Conservation (phyloP, 805 yeast genomes). For the Sugiyamaella boreocaroliniensis region DNA sequence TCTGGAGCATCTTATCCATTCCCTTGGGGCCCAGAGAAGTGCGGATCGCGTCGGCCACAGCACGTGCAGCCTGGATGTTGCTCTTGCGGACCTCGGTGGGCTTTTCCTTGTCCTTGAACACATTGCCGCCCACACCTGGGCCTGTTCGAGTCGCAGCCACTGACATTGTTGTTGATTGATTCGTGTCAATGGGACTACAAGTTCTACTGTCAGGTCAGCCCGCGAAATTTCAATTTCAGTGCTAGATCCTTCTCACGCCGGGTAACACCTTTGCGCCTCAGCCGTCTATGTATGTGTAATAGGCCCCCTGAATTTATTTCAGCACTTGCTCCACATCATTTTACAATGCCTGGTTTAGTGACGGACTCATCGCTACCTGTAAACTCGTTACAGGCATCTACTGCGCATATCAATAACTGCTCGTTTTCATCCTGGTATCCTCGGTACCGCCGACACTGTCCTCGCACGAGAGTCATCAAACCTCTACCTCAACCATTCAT, state of each 20-base stretch:
- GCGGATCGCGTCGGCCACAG: slow-evolving; percentile 91
- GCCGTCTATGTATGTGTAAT: background rate
- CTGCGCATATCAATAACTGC: slow-evolving; percentile 43
- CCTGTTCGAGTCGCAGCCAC: slow-evolving; percentile 11
- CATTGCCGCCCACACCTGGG: background rate
- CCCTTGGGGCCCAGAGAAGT: slow-evolving; percentile 98
- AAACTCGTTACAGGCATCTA: background rate
- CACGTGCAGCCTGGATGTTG: slow-evolving; percentile 85
- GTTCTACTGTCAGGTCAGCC: no score
- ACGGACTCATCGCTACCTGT: background rate
- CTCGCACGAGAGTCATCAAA: slow-evolving; percentile 46
- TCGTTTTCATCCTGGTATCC: slow-evolving; percentile 56
- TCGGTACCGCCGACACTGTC: slow-evolving; percentile 41
- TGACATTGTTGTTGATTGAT: slow-evolving; percentile 10
- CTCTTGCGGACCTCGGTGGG: slow-evolving; percentile 90
- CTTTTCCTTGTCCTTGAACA: slow-evolving; percentile 83
- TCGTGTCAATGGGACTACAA: background rate
- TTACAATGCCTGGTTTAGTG: background rate
- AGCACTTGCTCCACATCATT: background rate
- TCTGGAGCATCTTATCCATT: slow-evolving; percentile 96
- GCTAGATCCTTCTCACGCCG: background rate
- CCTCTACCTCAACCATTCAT: slow-evolving; percentile 55
- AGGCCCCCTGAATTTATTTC: background rate
- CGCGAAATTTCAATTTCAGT: background rate
- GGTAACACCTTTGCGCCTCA: background rate